A percentile compares a stretch with the other conserved stretches of the same genome.
Conservation (phyloP, 2,329 filamentous ascomycete genomes). For the Penicillium brasilianum region DNA sequence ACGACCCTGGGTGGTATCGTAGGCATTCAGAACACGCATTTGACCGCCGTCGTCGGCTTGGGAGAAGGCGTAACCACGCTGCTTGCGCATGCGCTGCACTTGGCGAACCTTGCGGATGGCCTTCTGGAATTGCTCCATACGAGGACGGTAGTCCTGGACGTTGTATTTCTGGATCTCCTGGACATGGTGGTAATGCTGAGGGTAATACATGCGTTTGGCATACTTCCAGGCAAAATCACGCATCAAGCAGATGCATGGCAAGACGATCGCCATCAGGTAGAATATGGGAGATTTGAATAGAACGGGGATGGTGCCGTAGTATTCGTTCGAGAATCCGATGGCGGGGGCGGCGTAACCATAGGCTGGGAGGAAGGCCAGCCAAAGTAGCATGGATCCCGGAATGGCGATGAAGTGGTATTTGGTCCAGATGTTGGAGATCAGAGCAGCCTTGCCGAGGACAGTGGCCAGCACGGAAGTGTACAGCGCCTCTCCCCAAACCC, state of each 20-base stretch:
- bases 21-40: conserved; percentile 92
- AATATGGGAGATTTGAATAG: conserved; percentile 83
- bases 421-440: conserved; percentile 98
- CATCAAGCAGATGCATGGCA: conserved; percentile 80
- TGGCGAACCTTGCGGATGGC: conserved; percentile 97
- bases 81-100: conserved; percentile 98
- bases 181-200: conserved; percentile 95
- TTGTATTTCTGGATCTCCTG: conserved; percentile 99
- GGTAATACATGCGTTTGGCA: conserved; percentile 93
- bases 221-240: conserved; percentile 98
- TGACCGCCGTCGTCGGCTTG: conserved; percentile 92
- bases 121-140: conserved; percentile 99
- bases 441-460: conserved; percentile 89
- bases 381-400: conserved; percentile 87
- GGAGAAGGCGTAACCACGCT: conserved; percentile 96
- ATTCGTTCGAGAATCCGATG: conserved; percentile 80
- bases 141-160: conserved; percentile 95
- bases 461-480: conserved; percentile 94
- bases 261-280: conserved; percentile 83
- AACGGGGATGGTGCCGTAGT: conserved; percentile 78
- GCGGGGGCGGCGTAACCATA: conserved; percentile 88
- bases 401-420: conserved; percentile 97
- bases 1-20: conserved; percentile 92
- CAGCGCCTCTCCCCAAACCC: conserved; percentile 95
- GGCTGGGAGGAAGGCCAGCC: conserved; percentile 86